These are phyloP conservation scores for Chytriomyces sp. DNA, from an alignment of 192 early-diverging fungal species.

Conservation along the genomic window DNA sequence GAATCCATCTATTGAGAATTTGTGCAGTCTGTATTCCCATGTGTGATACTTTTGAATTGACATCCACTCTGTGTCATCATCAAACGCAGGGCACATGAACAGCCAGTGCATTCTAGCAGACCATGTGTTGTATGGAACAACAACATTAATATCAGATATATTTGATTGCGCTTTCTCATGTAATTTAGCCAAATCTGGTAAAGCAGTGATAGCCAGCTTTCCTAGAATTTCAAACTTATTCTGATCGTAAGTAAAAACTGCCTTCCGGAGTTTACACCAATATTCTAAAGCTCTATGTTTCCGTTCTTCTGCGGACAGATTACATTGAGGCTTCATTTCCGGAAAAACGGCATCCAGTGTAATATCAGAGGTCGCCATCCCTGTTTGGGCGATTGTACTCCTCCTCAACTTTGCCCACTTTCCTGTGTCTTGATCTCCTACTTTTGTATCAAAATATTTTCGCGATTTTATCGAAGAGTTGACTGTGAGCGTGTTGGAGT, in stretches of 20 bases:
- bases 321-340: too few relatives aligned
- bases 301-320: too few relatives aligned
- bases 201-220: constrained; percentile 1
- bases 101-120: not conserved
- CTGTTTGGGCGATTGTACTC: too few relatives aligned
- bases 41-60: not conserved
- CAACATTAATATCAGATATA: too few relatives aligned
- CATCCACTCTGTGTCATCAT: not conserved
- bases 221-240: constrained; percentile 6
- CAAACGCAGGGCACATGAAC: constrained; percentile 16
- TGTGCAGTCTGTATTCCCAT: not conserved
- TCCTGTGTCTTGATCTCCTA: too few relatives aligned
- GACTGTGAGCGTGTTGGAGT: too few relatives aligned
- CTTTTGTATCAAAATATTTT: too few relatives aligned
- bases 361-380: too few relatives aligned
- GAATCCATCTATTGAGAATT: not conserved
- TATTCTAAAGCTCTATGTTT: not conserved
- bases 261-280: not conserved
- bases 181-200: constrained; percentile 10
- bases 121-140: constrained; percentile 5
- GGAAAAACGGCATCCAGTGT: too few relatives aligned
- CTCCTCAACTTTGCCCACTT: too few relatives aligned
- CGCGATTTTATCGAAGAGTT: too few relatives aligned
- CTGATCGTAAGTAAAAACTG: not conserved
- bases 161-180: not conserved